Percentiles rank a stretch among this genome's conserved stretches.
phyloP scores from a whole-genome alignment of 495 filamentous ascomycete genomes.

The Aspergillus sparsus region DNA sequence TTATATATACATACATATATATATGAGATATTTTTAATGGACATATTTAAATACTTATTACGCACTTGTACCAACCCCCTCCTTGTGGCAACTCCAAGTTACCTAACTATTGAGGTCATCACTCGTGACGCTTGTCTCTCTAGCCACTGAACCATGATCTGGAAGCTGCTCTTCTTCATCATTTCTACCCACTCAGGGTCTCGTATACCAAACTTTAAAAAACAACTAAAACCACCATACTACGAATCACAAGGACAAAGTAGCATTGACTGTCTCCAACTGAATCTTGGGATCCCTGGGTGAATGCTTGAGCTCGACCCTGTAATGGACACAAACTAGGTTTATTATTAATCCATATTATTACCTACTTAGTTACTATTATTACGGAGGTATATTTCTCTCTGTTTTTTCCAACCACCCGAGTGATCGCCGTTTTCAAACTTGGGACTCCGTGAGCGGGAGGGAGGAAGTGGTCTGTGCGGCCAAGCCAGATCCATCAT shows the following conservation, averaged over 20 bases:
- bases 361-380: too few species aligned
- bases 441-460: not conserved
- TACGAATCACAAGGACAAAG: not conserved
- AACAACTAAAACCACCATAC: too few species aligned
- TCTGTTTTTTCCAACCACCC: not conserved
- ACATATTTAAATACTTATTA: not conserved
- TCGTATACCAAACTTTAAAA: not conserved
- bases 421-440: not conserved
- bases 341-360: not conserved
- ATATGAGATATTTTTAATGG: not conserved
- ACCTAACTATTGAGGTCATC: slow-evolving; percentile 1
- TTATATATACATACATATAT: not conserved
- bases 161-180: not conserved
- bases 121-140: not conserved
- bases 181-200: slow-evolving; percentile 2
- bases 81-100: not conserved
- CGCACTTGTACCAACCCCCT: not conserved
- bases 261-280: not conserved
- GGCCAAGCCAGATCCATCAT: not conserved
- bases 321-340: not conserved
- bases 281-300: slow-evolving; percentile 6
- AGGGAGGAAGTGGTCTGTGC: not conserved
- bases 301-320: not conserved
- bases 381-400: not conserved
- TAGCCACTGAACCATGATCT: not conserved